These are phyloP conservation scores for Paratinospora sagittata DNA, from an alignment of 164 flowering plant genomes.

Conservation along the genomic window DNA sequence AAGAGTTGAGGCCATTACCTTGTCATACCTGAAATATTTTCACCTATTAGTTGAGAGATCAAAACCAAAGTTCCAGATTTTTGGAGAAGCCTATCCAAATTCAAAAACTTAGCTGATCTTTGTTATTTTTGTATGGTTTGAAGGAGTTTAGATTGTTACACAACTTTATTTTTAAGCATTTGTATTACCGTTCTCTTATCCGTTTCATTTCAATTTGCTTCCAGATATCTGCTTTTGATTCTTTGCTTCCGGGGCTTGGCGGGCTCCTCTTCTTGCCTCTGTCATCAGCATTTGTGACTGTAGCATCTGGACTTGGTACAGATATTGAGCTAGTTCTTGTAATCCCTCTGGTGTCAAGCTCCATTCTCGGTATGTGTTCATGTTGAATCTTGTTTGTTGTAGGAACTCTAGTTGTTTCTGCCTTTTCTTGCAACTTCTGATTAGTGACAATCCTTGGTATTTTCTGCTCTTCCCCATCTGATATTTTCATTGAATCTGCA, in stretches of 20 bases:
- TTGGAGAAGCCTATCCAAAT: not conserved
- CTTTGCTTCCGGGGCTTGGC: conserved; percentile 3
- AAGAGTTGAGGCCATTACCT: conserved; percentile 31
- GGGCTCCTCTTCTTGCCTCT: not conserved
- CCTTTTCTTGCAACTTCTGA: conserved; percentile 22
- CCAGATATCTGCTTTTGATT: conserved; percentile 49
- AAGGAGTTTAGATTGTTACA: not conserved
- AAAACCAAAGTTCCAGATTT: not conserved
- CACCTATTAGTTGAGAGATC: not conserved
- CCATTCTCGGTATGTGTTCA: not conserved
- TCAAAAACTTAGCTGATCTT: not conserved
- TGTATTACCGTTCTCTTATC: conserved; percentile 40
- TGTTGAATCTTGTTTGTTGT: conserved; percentile 18
- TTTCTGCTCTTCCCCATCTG: conserved; percentile 19
- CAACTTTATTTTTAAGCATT: not conserved
- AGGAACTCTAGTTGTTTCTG: conserved; percentile 6
- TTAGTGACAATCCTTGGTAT: conserved; percentile 10
- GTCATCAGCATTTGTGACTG: conserved; percentile 11
- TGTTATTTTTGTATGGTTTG: not conserved
- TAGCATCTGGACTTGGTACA: conserved; percentile 4
- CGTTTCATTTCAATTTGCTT: conserved; percentile 46
- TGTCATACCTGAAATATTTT: conserved; percentile 44
- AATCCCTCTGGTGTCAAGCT: not conserved
- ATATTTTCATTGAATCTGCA: conserved; percentile 21
- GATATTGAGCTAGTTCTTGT: not conserved